Percentiles rank a stretch among this genome's conserved stretches.
Conservation (phyloP, 2,329 filamentous ascomycete genomes). For the Xylariaceae sp. region DNA sequence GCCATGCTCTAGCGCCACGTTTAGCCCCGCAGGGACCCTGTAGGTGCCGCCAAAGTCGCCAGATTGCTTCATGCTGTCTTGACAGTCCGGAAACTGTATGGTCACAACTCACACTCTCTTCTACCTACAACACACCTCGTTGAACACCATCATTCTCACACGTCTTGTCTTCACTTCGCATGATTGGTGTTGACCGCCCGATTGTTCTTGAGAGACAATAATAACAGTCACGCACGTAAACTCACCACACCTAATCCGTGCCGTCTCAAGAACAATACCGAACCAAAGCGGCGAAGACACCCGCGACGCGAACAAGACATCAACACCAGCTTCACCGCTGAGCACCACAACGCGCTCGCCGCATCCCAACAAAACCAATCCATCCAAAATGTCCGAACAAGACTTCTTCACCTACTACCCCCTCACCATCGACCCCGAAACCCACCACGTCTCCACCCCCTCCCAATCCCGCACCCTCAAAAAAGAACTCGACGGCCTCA, state of each 20-base stretch:
- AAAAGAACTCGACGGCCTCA: conserved; percentile 67
- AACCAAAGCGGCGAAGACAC: neutral
- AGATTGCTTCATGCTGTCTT: conserved; percentile 8
- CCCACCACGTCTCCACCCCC: conserved; percentile 63
- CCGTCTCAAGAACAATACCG: neutral
- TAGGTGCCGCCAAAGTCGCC: conserved; percentile 6
- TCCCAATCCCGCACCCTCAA: conserved; percentile 43
- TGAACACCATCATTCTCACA: too few species aligned
- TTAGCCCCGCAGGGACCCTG: neutral
- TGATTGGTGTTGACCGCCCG: neutral
- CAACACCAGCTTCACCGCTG: conserved; percentile 3
- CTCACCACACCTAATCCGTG: neutral
- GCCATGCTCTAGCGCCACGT: neutral
- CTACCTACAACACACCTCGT: neutral
- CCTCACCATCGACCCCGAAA: conserved; percentile 72
- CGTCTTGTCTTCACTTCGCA: too few species aligned
- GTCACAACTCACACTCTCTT: neutral
- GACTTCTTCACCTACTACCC: conserved; percentile 70
- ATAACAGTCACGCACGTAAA: neutral
- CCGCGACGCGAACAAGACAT: neutral
- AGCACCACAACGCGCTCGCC: neutral
- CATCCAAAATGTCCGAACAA: conserved; percentile 26
- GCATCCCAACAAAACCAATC: neutral
- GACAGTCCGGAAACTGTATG: neutral
- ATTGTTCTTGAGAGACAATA: neutral